Base-by-base conservation (phyloP, 129 eudicot species). In the Pittosporum tobira region DNA sequence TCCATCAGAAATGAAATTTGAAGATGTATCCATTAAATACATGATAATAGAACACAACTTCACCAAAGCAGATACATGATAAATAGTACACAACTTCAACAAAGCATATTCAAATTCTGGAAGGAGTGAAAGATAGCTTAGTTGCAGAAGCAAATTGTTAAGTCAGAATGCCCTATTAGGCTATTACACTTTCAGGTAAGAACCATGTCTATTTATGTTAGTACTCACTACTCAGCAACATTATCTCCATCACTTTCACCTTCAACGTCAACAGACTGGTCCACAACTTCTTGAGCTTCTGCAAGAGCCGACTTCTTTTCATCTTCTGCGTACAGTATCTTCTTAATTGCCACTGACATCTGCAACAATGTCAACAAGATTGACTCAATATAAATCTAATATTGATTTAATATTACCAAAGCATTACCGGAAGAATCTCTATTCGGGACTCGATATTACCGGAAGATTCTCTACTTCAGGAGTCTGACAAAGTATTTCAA, bases 401-500 rank as follows among this genome's bases (percentile, higher is more conserved):
- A n/a, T n/a, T n/a, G n/a, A n/a, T 48, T 36, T 19, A 14, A 22
- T 8, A 26, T 40, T 15, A 8, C 20, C 3, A 38, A 43, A 20
- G 51, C 22, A 51, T 60, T 76, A 91, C 98, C 79, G 87, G 90
- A 44, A 71, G 65, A 67, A 78, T 59, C 68, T 83, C 94, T 37
- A 86, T n/a, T n/a, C n/a, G n/a, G n/a, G n/a, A n/a, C n/a, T n/a
- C n/a, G n/a, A n/a, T n/a, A 51, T 60, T 76, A 91, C 98, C 79
- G 87, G 90, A 44, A 71, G 65, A 67, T 81, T 59, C 68, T 83
- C 94, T 37, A 86, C 2, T 40, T 83, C 81, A n/a, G 96, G 80
- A 27, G 74, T 61, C 79, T 91, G 96, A 70, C 95, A 91, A 38
- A 91, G 79, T 46, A 83, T 74, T 71, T 91, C 98, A 46, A 91